Evolutionary conservation across 148 eudicot species (phyloP), one percentile per base, ranked within the genome.

Genomic region (Heliosperma pusillum): DNA sequence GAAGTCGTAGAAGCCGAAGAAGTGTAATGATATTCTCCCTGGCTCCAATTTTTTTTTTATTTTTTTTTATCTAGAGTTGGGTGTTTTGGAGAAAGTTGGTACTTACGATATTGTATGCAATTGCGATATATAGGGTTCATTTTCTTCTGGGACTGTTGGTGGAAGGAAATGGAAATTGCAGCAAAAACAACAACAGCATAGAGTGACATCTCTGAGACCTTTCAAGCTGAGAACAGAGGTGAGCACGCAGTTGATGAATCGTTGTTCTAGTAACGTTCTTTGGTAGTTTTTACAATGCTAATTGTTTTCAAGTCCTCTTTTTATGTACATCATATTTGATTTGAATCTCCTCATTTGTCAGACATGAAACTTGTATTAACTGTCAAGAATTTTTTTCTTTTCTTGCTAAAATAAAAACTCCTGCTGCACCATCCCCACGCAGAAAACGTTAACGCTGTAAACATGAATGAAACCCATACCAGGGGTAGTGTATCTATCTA

Each of bases 141-240:
- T 88, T 69, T 91, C 92, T 66, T 71, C 91, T 45, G 91, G 82
- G 55, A 82, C 80, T 44, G 85, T 77, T 63, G 87, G 87, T 72
- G 85, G 87, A 78, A 85, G 83, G 79, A 86, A 83, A 30, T 80
- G 90, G 92, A 94, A 80, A 85, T 85, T 78, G 78, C 81, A 73
- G 84, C 93, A 42, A 76, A 80, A 71, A 82, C 93, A 73, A 82
- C 93, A 73, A 82, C 93, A 86, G 77, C 83, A 44, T 3, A 90
- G 61, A 80, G 86, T 83, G 72, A 94, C 98, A 22, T 78, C 88
- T 55, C 88, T 70, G 55, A 87, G 81, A 77, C 98, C 98, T 20
- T 94, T 91, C 78, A 88, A 83, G 70, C 98, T 94, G 29, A 85
- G 88, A 83, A 94, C 98, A 30, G 98, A 94, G 96, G 98, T 94